These are phyloP conservation scores for Neofusicoccum umdonicola DNA, from an alignment of 2,329 filamentous ascomycete genomes.

Conservation along the genomic window DNA sequence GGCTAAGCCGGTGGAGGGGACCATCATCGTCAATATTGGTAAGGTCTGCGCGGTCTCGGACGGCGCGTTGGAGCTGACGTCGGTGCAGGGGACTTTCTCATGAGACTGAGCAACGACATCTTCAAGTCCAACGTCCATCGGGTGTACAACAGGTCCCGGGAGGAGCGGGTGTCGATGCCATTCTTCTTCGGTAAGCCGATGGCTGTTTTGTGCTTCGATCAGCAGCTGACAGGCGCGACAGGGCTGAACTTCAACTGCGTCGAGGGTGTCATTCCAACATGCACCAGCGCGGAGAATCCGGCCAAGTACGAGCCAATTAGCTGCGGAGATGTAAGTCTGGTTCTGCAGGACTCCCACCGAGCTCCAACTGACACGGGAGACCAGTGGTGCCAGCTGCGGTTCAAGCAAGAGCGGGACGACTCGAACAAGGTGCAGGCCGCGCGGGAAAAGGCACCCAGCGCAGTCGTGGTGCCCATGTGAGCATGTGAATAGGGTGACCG, in stretches of 20 bases:
- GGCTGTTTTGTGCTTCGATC: not conserved
- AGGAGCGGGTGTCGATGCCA: constrained; percentile 52
- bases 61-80: too few relatives aligned
- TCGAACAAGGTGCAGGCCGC: not conserved
- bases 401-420: not conserved
- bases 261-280: constrained; percentile 50
- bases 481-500: too few relatives aligned
- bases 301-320: constrained; percentile 46
- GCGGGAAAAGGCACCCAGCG: not conserved
- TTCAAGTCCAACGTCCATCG: constrained; percentile 54
- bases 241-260: constrained; percentile 25
- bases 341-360: too few relatives aligned
- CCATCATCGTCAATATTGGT: not conserved
- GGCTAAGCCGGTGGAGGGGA: not conserved
- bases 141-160: constrained; percentile 24
- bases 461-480: not conserved
- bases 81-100: constrained; percentile 45
- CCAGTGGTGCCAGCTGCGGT: constrained; percentile 1
- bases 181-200: constrained; percentile 49
- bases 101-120: constrained; percentile 51
- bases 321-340: constrained; percentile 19
- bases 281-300: constrained; percentile 43
- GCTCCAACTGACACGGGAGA: not conserved
- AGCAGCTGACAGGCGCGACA: not conserved
- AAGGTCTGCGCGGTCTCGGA: too few relatives aligned